Evolutionary conservation across 805 yeast species (phyloP), one percentile per base, ranked within the genome.

Genomic region (Yarrowia alimentaria): DNA sequence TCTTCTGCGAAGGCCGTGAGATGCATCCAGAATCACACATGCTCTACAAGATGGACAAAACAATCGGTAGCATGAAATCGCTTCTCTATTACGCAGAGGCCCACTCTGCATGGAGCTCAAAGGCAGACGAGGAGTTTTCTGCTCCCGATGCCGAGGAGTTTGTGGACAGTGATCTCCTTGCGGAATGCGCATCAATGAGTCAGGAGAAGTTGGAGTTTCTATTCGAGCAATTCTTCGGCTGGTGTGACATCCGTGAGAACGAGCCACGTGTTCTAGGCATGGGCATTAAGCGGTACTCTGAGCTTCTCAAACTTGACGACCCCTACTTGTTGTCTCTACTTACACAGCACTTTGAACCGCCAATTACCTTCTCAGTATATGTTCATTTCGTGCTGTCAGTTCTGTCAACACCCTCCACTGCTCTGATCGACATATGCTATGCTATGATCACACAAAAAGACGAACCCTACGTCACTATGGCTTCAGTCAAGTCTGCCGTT

Each of bases 1-100:
- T 21, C 10, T 34, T 56, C 3, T 72, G 76, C 57, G 74, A 72
- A 55, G 54, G 56, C 1, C 25, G 45, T 12, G 61, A 58, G 21
- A 26, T 45, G 13, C 64, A 61, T 38, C 52, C 52, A 10, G 47
- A 50, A 14, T 35, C 55, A 1, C 64, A 61, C 22, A 45, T 58
- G 25, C 48, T 61, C 12, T 60, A 58, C 55, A 59, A 60, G 26
- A 50, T 61, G 21, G 50, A 51, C 19, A 48, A 55, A 10, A 21
- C 50, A 11, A 20, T 53, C 7, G 54, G 50, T 14, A 43, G 50
- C 13, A 30, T 30, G 37, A 21, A 22, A 13, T 29, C 29, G 16
- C 17, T 29, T 20, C 10, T 43, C 10, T 43, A 43, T 29, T 30
- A 30, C 11, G 50, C 50, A 3, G 50, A 43, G 13, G n/a, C 50